Percentiles rank a stretch among this genome's conserved stretches.
phyloP scores from a whole-genome alignment of 2,329 filamentous ascomycete species.

The Blastomyces percursus region DNA sequence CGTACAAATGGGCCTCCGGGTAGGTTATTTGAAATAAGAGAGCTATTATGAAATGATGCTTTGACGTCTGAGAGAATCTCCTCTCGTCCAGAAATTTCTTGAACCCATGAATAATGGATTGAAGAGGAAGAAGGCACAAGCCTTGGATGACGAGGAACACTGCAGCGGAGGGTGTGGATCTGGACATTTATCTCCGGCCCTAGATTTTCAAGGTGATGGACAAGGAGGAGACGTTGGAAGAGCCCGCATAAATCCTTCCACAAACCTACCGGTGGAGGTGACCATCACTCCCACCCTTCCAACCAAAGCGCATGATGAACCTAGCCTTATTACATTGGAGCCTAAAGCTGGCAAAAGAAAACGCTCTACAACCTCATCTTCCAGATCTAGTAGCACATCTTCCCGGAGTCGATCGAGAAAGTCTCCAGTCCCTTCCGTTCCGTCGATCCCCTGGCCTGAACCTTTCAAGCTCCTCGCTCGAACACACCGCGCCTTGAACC shows the following conservation, averaged over 20 bases:
- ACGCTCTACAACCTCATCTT: background rate
- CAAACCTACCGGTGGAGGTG: background rate
- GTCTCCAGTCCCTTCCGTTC: slow-evolving; percentile 15
- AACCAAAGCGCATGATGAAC: slow-evolving; percentile 8
- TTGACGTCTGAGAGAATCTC: background rate
- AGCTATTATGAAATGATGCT: background rate
- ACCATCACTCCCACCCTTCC: background rate
- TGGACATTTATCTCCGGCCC: background rate
- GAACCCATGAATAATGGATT: slow-evolving; percentile 1
- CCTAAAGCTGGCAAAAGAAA: background rate
- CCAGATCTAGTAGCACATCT: slow-evolving; percentile 1
- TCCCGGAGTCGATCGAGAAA: slow-evolving; percentile 12
- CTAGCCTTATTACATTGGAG: background rate
- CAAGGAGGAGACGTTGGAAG: background rate
- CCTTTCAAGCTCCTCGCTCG: slow-evolving; percentile 61
- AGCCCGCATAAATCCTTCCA: background rate
- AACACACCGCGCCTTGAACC: slow-evolving; percentile 73
- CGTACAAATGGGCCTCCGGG: background rate
- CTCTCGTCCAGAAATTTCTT: background rate
- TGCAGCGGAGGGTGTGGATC: background rate
- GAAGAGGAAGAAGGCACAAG: slow-evolving; percentile 13
- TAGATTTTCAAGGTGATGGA: too few species aligned
- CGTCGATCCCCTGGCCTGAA: slow-evolving; percentile 57
- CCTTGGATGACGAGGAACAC: background rate
- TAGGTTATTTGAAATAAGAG: background rate